Conservation (phyloP, 2,329 filamentous ascomycete species). For the Talaromyces rugulosus region DNA sequence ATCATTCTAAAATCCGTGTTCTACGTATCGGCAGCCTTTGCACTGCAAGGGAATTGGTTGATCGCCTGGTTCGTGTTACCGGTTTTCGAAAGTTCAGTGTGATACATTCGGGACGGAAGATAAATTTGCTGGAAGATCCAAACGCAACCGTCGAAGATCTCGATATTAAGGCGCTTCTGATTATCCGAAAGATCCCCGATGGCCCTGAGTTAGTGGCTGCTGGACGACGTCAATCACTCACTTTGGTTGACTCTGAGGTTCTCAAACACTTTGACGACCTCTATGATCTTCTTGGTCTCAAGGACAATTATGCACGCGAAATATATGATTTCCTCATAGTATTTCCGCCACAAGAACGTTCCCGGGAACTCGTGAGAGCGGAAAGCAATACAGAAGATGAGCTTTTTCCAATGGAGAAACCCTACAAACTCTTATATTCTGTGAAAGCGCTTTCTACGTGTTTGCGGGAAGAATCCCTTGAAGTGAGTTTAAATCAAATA, state of each 20-base stretch:
- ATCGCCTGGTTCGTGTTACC: conserved; percentile 63
- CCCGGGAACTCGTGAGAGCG: conserved; percentile 57
- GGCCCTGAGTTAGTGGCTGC: conserved; percentile 31
- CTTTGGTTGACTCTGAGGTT: conserved; percentile 71
- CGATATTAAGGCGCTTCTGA: conserved; percentile 59
- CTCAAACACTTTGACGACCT: conserved; percentile 77
- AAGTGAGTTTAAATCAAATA: conserved; percentile 17
- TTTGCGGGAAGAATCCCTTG: conserved; percentile 46
- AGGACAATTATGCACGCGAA: conserved; percentile 65
- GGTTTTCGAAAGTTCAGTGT: conserved; percentile 72
- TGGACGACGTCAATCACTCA: conserved; percentile 47
- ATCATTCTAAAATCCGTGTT: conserved; percentile 56
- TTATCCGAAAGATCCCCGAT: conserved; percentile 58
- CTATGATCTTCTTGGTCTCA: conserved; percentile 73
- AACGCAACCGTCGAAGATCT: conserved; percentile 64
- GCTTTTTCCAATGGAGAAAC: conserved; percentile 65
- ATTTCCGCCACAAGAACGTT: conserved; percentile 63
- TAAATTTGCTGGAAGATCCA: conserved; percentile 58
- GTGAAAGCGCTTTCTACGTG: conserved; percentile 63
- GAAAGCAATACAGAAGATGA: conserved; percentile 51
- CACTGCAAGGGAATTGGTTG: conserved; percentile 65
- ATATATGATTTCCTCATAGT: conserved; percentile 67
- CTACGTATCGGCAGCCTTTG: conserved; percentile 67
- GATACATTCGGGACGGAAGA: conserved; percentile 64
- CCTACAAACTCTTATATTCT: conserved; percentile 71